Conservation (phyloP, 2,329 filamentous ascomycete species). For the Epichloe scottii region DNA sequence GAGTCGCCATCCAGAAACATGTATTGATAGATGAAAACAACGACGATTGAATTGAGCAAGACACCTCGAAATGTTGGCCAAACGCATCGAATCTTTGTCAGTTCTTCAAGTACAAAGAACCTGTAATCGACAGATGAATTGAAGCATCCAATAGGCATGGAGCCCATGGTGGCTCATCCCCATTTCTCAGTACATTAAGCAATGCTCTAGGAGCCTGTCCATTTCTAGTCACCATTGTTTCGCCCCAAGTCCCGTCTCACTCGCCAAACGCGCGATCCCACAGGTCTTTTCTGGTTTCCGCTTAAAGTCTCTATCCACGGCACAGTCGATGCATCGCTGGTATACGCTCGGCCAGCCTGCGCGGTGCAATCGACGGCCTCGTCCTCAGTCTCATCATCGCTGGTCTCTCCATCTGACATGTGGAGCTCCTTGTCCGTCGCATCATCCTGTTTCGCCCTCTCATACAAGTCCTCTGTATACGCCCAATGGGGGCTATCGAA, state of each 20-base stretch:
- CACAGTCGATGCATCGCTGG: conserved; percentile 18
- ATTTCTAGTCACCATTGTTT: conserved; percentile 13
- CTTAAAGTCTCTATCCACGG: conserved; percentile 49
- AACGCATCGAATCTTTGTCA: too few relatives aligned
- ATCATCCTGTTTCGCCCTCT: conserved; percentile 20
- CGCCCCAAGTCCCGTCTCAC: conserved; percentile 50
- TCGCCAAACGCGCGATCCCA: conserved; percentile 49
- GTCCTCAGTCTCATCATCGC: conserved; percentile 15
- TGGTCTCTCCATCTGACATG: conserved; percentile 22
- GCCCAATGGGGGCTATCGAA: conserved; percentile 59
- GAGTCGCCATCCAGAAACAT: too few relatives aligned
- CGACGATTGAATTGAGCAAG: too few relatives aligned
- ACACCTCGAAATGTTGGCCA: too few relatives aligned
- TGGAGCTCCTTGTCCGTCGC: conserved; percentile 17
- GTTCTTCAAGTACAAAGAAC: too few relatives aligned
- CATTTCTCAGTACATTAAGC: too few relatives aligned
- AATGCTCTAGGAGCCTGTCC: too few relatives aligned
- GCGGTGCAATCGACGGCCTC: conserved; percentile 9
- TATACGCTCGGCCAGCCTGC: conserved; percentile 8
- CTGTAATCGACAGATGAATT: too few relatives aligned
- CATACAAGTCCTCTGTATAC: conserved; percentile 50
- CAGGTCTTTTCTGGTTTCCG: conserved; percentile 41
- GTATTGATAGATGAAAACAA: too few relatives aligned
- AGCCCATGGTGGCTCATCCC: too few relatives aligned
- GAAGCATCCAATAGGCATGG: too few relatives aligned